Conservation (phyloP, 2,329 filamentous ascomycete species). For the Aspergillus tubingensis region DNA sequence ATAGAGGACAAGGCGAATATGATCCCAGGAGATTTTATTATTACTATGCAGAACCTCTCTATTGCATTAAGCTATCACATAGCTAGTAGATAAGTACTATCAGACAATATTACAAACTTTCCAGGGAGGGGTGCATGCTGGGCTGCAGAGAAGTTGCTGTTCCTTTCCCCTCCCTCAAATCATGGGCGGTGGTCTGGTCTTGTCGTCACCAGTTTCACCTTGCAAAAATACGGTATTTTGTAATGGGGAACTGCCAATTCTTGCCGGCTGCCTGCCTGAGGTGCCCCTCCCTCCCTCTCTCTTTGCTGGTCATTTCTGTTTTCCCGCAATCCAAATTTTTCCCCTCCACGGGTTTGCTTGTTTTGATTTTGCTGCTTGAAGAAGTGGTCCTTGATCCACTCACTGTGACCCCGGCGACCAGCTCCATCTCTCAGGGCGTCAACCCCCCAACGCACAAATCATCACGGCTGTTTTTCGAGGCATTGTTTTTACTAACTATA, state of each 20-base stretch:
- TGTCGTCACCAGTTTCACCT: neutral
- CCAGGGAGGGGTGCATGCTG: too few relatives aligned
- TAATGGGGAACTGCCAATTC: neutral
- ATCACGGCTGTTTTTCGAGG: slow-evolving; percentile 1
- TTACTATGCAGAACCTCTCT: neutral
- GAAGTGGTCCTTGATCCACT: slow-evolving; percentile 23
- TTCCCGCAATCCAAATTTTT: slow-evolving; percentile 7
- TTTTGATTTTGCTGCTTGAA: slow-evolving; percentile 42
- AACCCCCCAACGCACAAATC: slow-evolving; percentile 28
- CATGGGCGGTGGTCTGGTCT: neutral
- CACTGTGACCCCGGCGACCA: slow-evolving; percentile 36
- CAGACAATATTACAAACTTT: too few relatives aligned
- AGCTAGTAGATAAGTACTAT: too few relatives aligned
- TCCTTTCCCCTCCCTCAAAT: too few relatives aligned
- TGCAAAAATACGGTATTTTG: neutral
- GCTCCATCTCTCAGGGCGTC: slow-evolving; percentile 14
- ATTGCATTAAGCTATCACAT: too few relatives aligned
- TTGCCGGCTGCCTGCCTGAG: neutral
- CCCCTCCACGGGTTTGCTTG: slow-evolving; percentile 29
- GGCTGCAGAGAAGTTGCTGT: too few relatives aligned
- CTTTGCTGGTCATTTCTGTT: neutral
- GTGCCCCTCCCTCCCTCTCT: neutral
- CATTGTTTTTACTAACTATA: neutral
- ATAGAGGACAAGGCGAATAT: neutral
- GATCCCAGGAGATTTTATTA: neutral